Base-by-base conservation (phyloP, 2,329 filamentous ascomycete species). In the Clarireedia sp. region DNA sequence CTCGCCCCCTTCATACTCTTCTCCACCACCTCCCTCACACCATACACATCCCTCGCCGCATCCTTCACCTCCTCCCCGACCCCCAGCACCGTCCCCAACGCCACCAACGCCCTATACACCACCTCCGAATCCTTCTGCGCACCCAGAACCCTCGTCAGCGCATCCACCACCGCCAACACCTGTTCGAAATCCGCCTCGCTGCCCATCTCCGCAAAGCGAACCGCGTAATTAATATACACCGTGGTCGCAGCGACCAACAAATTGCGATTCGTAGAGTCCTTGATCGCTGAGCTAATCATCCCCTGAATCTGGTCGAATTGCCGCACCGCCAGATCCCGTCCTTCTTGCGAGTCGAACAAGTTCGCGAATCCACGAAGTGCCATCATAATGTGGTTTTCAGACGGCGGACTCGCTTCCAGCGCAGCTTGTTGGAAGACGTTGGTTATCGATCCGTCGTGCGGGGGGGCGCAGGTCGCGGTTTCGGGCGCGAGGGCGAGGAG, bases 331-430 rank as follows among this genome's bases (percentile, higher is more conserved):
- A 89, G 72, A 46, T 75, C 73, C 21, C 88, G 82, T 16, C 94
- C 94, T 55, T 85, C 77, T 0, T 81, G 74, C 0, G 88, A 89
- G 58, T 82, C 79, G 67, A 96, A 96, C 7, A 96, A 75, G 64
- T 99, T 99, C 29, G 83, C 85, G 48, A 97, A 77, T 14, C 86
- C 81, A 3, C 94, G 87, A 12, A 90, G 77, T 0, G 86, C 85
- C 76, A 99, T 87, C 86, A 97, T 96, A 10, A 83, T 81, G 62
- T 90, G 90, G 70, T 96, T 96, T 52, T 85, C 78, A 38, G 83
- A 83, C 0, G 86, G 75, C 2, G 81, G 76, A 0, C 78, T 73
- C 4, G 72, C 69, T 8, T 82, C 78, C 52, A 86, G 82, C 2
- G 83, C 76, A 1, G 71, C 81, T 44, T 68, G 69, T 36, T 83